phyloP scores from a whole-genome alignment of 345 rosid genomes.

The Toxicodendron radicans region DNA sequence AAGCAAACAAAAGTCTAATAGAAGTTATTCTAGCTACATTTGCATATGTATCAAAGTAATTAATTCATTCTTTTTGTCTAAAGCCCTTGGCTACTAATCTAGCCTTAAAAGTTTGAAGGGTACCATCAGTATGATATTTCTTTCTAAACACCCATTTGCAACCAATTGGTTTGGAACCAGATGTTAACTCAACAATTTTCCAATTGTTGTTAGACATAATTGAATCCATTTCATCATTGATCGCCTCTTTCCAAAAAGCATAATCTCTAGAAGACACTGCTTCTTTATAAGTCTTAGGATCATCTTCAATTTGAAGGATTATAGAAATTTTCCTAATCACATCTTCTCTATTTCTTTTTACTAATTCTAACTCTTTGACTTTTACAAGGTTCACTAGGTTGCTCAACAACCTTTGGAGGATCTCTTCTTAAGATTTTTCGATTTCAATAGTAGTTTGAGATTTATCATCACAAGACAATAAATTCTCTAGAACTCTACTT shows the following conservation, averaged over 20 bases:
- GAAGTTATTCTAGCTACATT: not conserved
- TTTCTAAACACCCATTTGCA: slow-evolving; percentile 12
- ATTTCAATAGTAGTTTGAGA: too few relatives aligned
- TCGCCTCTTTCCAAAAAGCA: slow-evolving; percentile 8
- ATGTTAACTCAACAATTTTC: not conserved
- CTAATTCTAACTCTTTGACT: not conserved
- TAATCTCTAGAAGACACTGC: slow-evolving; percentile 2
- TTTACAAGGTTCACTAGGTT: not conserved
- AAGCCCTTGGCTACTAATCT: slow-evolving; percentile 12
- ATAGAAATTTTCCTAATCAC: not conserved
- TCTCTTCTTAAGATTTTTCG: not conserved
- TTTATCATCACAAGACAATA: too few relatives aligned
- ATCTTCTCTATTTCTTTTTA: not conserved
- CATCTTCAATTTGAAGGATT: not conserved
- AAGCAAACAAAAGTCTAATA: not conserved
- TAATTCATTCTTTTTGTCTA: not conserved
- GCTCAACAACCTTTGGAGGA: not conserved
- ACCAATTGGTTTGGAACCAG: not conserved
- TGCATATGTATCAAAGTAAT: slow-evolving; percentile 15
- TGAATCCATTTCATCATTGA: slow-evolving; percentile 14
- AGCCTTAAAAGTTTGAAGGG: not conserved
- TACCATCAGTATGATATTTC: not conserved
- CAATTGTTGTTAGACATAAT: slow-evolving; percentile 10
- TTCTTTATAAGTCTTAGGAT: not conserved
- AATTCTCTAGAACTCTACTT: too few relatives aligned